These are phyloP conservation scores for Botrytis fabae DNA, from an alignment of 2,329 filamentous ascomycete species.

Conservation along the genomic window DNA sequence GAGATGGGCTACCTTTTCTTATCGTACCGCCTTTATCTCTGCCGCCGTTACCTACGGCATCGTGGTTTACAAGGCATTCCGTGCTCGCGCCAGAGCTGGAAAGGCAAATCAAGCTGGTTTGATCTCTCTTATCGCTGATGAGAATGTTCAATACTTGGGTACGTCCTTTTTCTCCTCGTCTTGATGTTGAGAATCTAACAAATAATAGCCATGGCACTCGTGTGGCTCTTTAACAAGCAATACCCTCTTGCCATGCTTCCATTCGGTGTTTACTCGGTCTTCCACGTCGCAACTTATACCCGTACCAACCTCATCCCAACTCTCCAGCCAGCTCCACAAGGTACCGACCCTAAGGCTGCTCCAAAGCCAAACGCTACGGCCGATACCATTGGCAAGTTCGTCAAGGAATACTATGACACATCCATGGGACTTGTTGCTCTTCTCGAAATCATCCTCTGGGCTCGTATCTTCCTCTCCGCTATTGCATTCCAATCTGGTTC, in stretches of 20 bases:
- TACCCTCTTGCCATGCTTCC: constrained; percentile 88
- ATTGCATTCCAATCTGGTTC: constrained; percentile 87
- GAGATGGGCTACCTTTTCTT: constrained; percentile 75
- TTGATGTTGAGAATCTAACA: constrained; percentile 27
- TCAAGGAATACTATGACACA: constrained; percentile 96
- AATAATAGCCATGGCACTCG: constrained; percentile 78
- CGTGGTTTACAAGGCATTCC: constrained; percentile 96
- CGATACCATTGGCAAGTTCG: constrained; percentile 85
- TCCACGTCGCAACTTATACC: constrained; percentile 96
- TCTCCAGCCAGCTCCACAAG: constrained; percentile 65
- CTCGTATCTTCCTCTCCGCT: constrained; percentile 77
- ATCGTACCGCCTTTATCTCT: constrained; percentile 86
- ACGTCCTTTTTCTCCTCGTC: constrained; percentile 45
- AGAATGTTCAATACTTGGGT: constrained; percentile 98
- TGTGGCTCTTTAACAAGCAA: constrained; percentile 92
- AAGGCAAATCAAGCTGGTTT: constrained; percentile 58
- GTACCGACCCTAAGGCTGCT: constrained; percentile 58
- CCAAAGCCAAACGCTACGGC: constrained; percentile 57
- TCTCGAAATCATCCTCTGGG: constrained; percentile 86
- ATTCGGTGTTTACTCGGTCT: constrained; percentile 95
- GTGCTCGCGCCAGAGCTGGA: constrained; percentile 76
- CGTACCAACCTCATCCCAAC: constrained; percentile 91
- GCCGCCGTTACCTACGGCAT: constrained; percentile 95
- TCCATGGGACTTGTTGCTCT: constrained; percentile 91
- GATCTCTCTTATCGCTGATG: constrained; percentile 73